Base-by-base conservation (phyloP, 2,329 filamentous ascomycete genomes). In the Calonectria naviculata region DNA sequence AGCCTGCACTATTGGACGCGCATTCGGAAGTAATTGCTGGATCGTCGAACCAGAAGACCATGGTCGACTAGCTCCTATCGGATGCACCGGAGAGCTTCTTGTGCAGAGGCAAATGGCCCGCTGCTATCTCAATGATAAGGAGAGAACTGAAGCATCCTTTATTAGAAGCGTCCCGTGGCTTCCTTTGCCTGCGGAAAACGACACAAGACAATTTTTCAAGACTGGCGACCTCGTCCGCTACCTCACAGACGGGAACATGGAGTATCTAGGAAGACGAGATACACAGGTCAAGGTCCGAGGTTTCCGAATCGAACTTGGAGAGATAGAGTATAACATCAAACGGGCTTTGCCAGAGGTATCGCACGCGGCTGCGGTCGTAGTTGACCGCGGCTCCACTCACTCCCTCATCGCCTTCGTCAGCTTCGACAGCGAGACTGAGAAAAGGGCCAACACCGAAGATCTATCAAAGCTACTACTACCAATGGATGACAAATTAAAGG, bases 281-380 rank as follows among this genome's bases (percentile, higher is more conserved):
- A 62, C 67, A 10, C 79, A 81, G 41, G 70, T 80, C 63, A 82
- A 82, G 69, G 73, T 82, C 10, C 75, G 79, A 26, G 80, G 80
- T 7, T 75, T 81, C 17, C 77, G 81, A 2, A 61, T 82, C 24
- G 81, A 83, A 69, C 64, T 78, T 3, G 75, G 67, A 0, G 80
- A 82, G 38, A 75, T 82, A 1, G 80, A 82, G 28, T 67, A 74
- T 7, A 63, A 63, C 5, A 64, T 80, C 3, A 64, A 67, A 24
- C 68, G 34, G 2, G 66, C 73, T 10, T 21, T 58, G 0, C 12
- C 15, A 4, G 75, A 76, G 3, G 46, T 67, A 4, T 68, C 78
- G n/a, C 73, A 74, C 4, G 76, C 65, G n/a, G 73, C 71, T 1
- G 72, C 78, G 1, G 65, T 62, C 5, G 15, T 79, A 0, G 44